These are phyloP conservation scores for Albatrellus ellisii DNA, from an alignment of 768 basidiomycete genomes.

Conservation along the genomic window DNA sequence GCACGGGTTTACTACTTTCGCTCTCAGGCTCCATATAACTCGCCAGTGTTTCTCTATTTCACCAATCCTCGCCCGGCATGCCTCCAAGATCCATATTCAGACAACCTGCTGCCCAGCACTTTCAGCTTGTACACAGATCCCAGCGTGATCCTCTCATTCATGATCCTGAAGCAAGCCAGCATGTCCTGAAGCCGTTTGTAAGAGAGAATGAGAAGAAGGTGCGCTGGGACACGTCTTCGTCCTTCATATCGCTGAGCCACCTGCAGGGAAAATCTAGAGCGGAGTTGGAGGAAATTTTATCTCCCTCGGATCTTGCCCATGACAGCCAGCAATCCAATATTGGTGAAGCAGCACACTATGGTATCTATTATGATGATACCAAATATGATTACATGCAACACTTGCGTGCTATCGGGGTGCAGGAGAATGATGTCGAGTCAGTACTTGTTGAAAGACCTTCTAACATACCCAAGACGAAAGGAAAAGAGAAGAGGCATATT, in stretches of 20 bases:
- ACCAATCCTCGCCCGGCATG: slow-evolving; percentile 26
- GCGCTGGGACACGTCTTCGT: not conserved
- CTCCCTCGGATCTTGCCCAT: slow-evolving; percentile 33
- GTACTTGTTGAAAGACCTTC: slow-evolving; percentile 68
- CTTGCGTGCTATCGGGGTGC: slow-evolving; percentile 61
- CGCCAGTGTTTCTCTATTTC: not conserved
- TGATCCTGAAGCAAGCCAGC: slow-evolving; percentile 76
- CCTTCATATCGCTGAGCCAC: slow-evolving; percentile 1
- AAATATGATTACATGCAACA: slow-evolving; percentile 99
- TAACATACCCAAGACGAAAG: slow-evolving; percentile 25
- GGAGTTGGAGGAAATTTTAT: slow-evolving; percentile 55
- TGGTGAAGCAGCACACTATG: slow-evolving; percentile 84
- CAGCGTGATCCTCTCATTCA: slow-evolving; percentile 93
- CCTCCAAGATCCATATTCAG: slow-evolving; percentile 80
- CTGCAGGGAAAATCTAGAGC: slow-evolving; percentile 66
- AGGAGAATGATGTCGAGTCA: slow-evolving; percentile 73
- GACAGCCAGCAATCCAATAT: slow-evolving; percentile 38
- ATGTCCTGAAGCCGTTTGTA: slow-evolving; percentile 80
- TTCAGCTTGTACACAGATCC: slow-evolving; percentile 94
- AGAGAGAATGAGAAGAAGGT: slow-evolving; percentile 64
- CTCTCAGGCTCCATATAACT: not conserved
- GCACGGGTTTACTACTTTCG: not conserved
- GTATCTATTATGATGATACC: slow-evolving; percentile 89
- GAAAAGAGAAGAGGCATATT: slow-evolving; percentile 24
- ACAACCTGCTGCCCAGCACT: slow-evolving; percentile 81